These are phyloP conservation scores for Umbelopsis isabellina DNA, from an alignment of 192 early-diverging fungal species.

Conservation along the genomic window DNA sequence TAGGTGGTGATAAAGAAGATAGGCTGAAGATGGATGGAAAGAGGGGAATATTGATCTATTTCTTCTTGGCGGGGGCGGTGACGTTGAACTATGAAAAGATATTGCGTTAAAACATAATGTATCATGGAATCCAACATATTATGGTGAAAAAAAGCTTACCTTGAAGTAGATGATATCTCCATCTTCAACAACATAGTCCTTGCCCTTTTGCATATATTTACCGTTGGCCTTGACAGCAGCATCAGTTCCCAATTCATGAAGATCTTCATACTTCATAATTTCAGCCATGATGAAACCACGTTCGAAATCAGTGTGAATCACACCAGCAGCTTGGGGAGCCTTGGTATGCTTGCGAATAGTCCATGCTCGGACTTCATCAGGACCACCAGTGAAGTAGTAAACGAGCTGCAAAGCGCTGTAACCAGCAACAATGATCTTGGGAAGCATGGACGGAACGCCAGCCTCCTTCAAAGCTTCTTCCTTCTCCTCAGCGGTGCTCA, in stretches of 20 bases:
- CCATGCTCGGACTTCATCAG: constrained; percentile 82
- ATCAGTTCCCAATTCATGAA: constrained; percentile 63
- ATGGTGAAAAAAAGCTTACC: constrained; percentile 18
- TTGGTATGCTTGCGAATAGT: constrained; percentile 64
- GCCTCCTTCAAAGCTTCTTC: constrained; percentile 40
- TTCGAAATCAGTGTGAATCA: constrained; percentile 77
- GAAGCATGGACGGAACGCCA: constrained; percentile 51
- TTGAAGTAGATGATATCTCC: constrained; percentile 61
- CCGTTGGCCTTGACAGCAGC: constrained; percentile 74
- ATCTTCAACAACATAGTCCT: constrained; percentile 74
- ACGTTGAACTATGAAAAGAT: constrained; percentile 16
- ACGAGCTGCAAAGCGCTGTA: constrained; percentile 71
- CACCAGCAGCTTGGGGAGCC: constrained; percentile 72
- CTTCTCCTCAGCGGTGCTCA: constrained; percentile 48
- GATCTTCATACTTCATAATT: constrained; percentile 57
- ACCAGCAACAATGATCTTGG: constrained; percentile 69
- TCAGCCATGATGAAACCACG: constrained; percentile 81
- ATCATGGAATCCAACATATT: neutral
- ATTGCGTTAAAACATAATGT: neutral
- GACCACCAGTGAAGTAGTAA: constrained; percentile 61
- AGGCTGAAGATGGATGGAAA: neutral
- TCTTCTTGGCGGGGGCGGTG: constrained; percentile 43
- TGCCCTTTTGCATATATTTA: constrained; percentile 73
- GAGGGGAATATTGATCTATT: constrained; percentile 32
- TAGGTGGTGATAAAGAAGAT: neutral